Evolutionary conservation across 108 stramenopile species (phyloP).

Genomic region (Cyclotella baltica): DNA sequence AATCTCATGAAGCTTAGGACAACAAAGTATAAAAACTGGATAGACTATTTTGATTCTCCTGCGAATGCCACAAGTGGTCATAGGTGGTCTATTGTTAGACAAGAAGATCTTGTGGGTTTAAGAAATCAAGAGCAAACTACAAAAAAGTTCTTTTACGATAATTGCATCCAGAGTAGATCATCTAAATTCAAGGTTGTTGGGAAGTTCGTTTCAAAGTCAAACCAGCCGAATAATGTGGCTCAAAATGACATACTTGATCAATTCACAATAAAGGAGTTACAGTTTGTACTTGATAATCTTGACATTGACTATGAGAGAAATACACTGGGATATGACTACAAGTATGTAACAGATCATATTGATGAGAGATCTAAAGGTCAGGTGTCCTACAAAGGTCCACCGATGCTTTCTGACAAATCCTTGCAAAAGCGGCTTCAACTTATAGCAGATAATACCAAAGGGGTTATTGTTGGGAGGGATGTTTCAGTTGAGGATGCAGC

Average conservation of each 20-base stretch:
- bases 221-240: conserved; percentile 1
- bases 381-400: not conserved
- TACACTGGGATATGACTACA: conserved; percentile 7
- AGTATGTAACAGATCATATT: conserved; percentile 8
- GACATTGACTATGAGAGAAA: conserved; percentile 9
- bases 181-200: not conserved
- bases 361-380: not conserved
- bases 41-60: not conserved
- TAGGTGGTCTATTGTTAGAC: conserved; percentile 5
- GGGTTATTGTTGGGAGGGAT: not conserved
- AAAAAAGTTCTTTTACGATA: not conserved
- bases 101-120: conserved; percentile 5
- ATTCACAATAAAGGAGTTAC: not conserved
- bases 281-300: conserved; percentile 9
- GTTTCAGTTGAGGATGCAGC: conserved; percentile 4
- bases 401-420: not conserved
- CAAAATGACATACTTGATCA: not conserved
- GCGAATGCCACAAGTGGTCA: not conserved
- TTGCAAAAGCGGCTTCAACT: not conserved
- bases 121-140: conserved; percentile 8
- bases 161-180: not conserved
- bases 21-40: conserved; percentile 16
- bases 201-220: conserved; percentile 8
- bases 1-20: conserved; percentile 8
- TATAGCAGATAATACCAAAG: conserved; percentile 5